Evolutionary conservation across 2,329 filamentous ascomycete species (phyloP), one percentile per base, ranked within the genome.

Genomic region (Dothideomycetes sp.): DNA sequence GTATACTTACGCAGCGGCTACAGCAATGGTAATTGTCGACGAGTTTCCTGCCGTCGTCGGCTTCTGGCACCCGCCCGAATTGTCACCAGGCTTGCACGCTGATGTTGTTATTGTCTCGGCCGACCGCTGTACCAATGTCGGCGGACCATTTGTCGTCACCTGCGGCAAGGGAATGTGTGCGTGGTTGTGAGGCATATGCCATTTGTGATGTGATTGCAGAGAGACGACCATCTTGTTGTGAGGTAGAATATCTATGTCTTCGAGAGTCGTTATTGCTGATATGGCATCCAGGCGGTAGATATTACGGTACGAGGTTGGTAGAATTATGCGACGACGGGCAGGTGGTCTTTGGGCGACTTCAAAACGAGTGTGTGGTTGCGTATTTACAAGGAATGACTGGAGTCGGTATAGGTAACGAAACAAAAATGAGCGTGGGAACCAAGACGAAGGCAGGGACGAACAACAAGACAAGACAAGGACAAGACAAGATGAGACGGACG

Each of bases 1-100:
- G 5, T 31, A 8, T 20, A 57, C 58, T 54, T 48, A 60, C 57
- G 54, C 55, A 29, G 54, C 55, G 33, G 54, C 54, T 4, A 61
- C 49, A 18, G 53, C 54, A 34, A 61, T 61, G 28, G 55, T 51
- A 16, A 60, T 36, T 18, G 51, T 59, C 33, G 53, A 48, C 10
- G 48, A 47, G 35, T 48, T 53, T 22, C 49, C 41, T 11, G 42
- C 43, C 13, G 41, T 42, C 9, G 50, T 49, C 9, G 56, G 56
- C 41, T 52, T 59, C 33, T 55, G 44, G 37, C 56, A 58, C 20
- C 47, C 37, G 29, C 41, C 37, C 34, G 49, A 48, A 31, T 48
- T 42, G 43, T 53, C 47, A 40, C 51, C 49, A 8, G 50, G 27
- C 29, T 44, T 41, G 44, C 55, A 58, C 6, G 49, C 51, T 33